Base-by-base conservation (phyloP, 2,329 filamentous ascomycete genomes). In the Piedraia hortae region DNA sequence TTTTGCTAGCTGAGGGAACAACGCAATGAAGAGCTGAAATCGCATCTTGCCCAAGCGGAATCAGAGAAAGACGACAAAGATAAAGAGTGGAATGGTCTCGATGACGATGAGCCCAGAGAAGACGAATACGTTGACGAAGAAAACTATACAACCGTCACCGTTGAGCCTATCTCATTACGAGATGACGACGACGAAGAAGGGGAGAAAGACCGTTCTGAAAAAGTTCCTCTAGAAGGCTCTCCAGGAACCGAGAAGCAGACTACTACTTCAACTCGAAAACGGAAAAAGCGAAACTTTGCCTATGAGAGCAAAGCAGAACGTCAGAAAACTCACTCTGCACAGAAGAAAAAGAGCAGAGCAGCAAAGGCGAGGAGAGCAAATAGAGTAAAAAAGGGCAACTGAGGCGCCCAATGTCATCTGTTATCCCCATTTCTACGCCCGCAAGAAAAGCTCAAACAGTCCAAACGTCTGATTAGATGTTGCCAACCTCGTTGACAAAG, bases 71-170 rank as follows among this genome's bases (percentile, higher is more conserved):
- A 49, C 3, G 45, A 29, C 9, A 27, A 23, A 7, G 33, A 28
- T 4, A 23, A 22, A 10, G 16, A 22, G 15, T 19, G 21, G 21
- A 16, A n/a, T 8, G 16, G 18, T 2, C 9, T 18, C 6, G 19
- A 11, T 21, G 19, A 2, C 9, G 20, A 21, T 4, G 25, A 25
- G 9, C 20, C 23, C 5, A 29, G 29, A n/a, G 73, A 90, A 42
- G 78, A 82, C 33, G 78, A 93, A 44, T 97, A 91, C 47, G 62
- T 91, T 32, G 85, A 97, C 44, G 85, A 93, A 43, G 82, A 91
- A 44, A 73, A 72, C 41, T 91, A 77, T 43, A 93, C 85, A 1
- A 90, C 77, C 1, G 85, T 97, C 12, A 91, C 75, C 0, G 67
- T 97, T 1, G 82, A 91, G 43, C 70, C 73, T 6, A 77, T 97